phyloP scores from a whole-genome alignment of 2,329 filamentous ascomycete species.

The Epicoccum sorghinum region DNA sequence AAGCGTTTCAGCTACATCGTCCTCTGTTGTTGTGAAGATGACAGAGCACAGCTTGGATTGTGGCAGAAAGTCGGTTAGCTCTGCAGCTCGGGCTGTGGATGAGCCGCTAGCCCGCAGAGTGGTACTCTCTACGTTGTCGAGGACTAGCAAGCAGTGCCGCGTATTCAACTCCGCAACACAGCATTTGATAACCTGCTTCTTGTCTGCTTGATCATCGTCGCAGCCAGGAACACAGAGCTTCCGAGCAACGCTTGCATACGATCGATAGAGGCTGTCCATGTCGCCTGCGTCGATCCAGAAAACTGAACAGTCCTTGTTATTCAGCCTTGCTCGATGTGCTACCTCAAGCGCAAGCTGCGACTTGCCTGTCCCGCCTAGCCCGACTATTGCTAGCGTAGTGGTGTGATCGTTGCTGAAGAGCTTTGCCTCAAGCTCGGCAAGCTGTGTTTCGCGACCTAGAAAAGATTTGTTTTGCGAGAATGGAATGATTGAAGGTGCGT shows the following conservation, averaged over 20 bases:
- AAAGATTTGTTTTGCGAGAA: constrained; percentile 35
- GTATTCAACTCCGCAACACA: constrained; percentile 9
- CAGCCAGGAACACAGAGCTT: constrained; percentile 35
- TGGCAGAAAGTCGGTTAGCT: constrained; percentile 24
- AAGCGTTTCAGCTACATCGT: constrained; percentile 16
- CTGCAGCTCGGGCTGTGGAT: constrained; percentile 8
- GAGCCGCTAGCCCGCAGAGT: background rate
- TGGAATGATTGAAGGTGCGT: constrained; percentile 31
- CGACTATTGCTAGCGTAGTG: constrained; percentile 26
- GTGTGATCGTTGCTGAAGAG: constrained; percentile 25
- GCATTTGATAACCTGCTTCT: constrained; percentile 24
- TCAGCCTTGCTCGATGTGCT: constrained; percentile 47
- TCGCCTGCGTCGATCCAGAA: constrained; percentile 55
- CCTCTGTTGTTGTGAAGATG: constrained; percentile 27
- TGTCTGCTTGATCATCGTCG: constrained; percentile 24
- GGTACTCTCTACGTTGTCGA: constrained; percentile 37
- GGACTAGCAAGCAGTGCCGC: constrained; percentile 15
- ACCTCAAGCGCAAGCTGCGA: constrained; percentile 44
- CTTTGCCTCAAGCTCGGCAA: constrained; percentile 33
- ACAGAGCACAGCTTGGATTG: constrained; percentile 21
- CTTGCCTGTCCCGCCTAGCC: constrained; percentile 29
- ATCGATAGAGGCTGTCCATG: constrained; percentile 49
- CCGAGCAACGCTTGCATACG: constrained; percentile 30
- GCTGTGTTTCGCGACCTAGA: constrained; percentile 31
- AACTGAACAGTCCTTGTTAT: constrained; percentile 47